Evolutionary conservation across 495 filamentous ascomycete species (phyloP).

Genomic region (Xylaria flabelliformis): DNA sequence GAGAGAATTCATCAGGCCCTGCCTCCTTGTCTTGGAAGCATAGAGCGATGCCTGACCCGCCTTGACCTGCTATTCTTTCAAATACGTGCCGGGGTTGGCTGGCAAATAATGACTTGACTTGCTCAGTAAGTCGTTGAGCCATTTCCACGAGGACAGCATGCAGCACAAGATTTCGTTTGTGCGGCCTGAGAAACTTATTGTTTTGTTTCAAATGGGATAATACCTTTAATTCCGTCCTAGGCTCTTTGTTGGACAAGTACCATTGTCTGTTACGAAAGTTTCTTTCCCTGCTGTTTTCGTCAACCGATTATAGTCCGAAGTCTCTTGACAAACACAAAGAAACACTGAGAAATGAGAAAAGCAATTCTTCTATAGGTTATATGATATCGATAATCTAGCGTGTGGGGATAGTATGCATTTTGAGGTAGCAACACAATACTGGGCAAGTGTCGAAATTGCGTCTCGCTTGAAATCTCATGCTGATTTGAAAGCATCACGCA

Average conservation of each 20-base stretch:
- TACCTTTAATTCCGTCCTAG: not conserved
- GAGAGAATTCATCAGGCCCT: not conserved
- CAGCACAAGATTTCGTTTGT: not conserved
- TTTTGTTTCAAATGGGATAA: not conserved
- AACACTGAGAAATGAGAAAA: too few relatives aligned
- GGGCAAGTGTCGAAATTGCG: too few relatives aligned
- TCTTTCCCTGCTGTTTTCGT: not conserved
- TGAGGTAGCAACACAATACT: too few relatives aligned
- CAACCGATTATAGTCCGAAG: not conserved
- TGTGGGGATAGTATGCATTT: too few relatives aligned
- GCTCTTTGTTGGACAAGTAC: not conserved
- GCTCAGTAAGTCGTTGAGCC: not conserved
- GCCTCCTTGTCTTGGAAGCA: slow-evolving; percentile 7
- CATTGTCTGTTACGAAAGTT: not conserved
- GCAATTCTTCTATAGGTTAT: too few relatives aligned
- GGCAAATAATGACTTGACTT: not conserved
- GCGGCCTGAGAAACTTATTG: not conserved
- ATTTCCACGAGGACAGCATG: not conserved
- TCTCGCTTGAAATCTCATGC: too few relatives aligned
- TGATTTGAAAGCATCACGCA: too few relatives aligned
- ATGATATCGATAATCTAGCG: too few relatives aligned
- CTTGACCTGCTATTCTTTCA: slow-evolving; percentile 1
- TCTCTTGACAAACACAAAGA: not conserved
- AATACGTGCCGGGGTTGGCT: not conserved
- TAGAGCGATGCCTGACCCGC: not conserved